Evolutionary conservation across 257 asterid genomes (phyloP), one percentile per base, ranked within the genome.

Genomic region (Anisodus acutangulus): DNA sequence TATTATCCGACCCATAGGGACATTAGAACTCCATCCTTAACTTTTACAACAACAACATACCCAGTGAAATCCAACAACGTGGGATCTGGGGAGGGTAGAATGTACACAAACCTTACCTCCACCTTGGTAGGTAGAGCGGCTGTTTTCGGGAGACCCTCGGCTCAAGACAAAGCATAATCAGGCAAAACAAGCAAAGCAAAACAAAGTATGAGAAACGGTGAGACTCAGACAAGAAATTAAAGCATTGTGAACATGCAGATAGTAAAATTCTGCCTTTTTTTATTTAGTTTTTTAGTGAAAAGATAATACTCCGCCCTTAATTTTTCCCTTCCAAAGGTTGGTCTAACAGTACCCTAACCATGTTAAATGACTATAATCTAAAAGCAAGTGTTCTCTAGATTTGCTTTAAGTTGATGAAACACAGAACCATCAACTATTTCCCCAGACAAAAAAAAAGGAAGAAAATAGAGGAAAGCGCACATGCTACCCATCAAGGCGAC

Each of bases 281-380:
- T 26, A 63, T 10, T 26, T 63, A 22, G 6, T 3, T 43, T 31
- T 51, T 51, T 16, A 9, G 6, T 26, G 45, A 13, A 53, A 45
- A 49, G n/a, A 12, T 51, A 74, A 51, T 49, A 51, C 11, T 76
- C 81, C 37, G 12, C 81, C 22, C 22, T 76, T 11, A 22, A 49
- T 22, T 51, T 51, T 76, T 51, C 45, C 58, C 22, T 76, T 76
- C 49, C 60, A 78, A 78, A 53, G 64, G 66, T 53, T 53, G 26
- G 9, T 78, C 49, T 53, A 26, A 54, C 82, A 53, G 9, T 78
- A 78, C 49, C 81, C 82, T 78, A 53, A 78, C 47, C 82, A 78
- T 12, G 49, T 54, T 54, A 15, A 53, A 31, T 78, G 82, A 78
- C 26, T 26, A 31, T 31, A 78, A 78, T 53, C 64, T 60, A 53